Evolutionary conservation across 345 rosid genomes (phyloP), one percentile per base, ranked within the genome.

Genomic region (Psidium friedrichsthalianum): DNA sequence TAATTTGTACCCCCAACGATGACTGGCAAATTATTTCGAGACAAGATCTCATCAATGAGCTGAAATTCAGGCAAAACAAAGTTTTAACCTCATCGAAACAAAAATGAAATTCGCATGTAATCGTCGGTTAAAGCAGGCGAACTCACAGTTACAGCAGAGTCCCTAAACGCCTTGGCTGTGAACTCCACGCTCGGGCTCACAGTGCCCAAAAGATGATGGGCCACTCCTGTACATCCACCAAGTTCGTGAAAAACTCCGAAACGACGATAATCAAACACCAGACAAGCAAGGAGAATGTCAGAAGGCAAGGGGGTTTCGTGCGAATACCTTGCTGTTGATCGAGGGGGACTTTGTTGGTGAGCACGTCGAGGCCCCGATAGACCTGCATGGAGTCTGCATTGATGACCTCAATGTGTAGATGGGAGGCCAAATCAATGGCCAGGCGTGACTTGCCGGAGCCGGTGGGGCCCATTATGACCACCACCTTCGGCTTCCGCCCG

Each of bases 381-480:
- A 97, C 96, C 90, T 96, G 99, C 99, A 96, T 97, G 53, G 98
- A 96, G 89, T 97, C 99, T 76, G 99, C 98, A 91, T 96, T 97
- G 89, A 97, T 92, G 88, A 97, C 90, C 90, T 96, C 99, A 47
- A 95, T 47, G 3, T 95, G 95, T 57, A 96, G 95, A 22, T 91
- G 92, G 87, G 94, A 82, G 4, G 99, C 95, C 88, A 96, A 90
- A 88, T 96, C 98, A 57, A 96, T 89, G 89, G 98, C 97, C 20
- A 97, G 91, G 76, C 93, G 94, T 3, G 99, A 96, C 86, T 96
- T 97, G 16, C 99, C 98, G 8, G 99, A 93, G 13, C 97, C 99
- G 6, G 99, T 97, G 14, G 99, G 93, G 49, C 99, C 99, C 96
- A 96, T 92, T 86, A 97, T 92, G 82, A 97, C 97, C 32, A 94